These are phyloP conservation scores for Effrenium voratum DNA, from an alignment of 73 alveolate species.

Conservation along the genomic window DNA sequence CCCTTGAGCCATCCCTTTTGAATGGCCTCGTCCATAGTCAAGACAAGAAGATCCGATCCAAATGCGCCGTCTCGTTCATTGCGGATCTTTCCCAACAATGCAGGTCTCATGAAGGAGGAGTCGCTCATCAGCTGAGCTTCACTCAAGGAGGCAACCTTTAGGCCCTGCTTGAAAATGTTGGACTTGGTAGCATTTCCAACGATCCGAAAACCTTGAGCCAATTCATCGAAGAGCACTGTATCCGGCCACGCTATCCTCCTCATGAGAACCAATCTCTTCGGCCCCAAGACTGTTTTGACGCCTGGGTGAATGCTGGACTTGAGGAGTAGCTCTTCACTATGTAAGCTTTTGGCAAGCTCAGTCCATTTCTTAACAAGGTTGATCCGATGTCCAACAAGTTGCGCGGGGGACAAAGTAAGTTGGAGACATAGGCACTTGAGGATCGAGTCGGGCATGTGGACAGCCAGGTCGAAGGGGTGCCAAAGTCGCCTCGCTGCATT, in stretches of 20 bases:
- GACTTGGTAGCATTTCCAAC: background rate
- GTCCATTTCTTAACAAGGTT: background rate
- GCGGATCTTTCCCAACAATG: constrained; percentile 1
- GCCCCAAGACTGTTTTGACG: background rate
- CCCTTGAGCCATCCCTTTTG: background rate
- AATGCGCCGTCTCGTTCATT: background rate
- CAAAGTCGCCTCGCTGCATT: background rate
- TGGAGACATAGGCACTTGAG: background rate
- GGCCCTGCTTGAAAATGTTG: background rate
- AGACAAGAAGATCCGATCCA: background rate
- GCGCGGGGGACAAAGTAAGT: background rate
- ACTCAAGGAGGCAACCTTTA: constrained; percentile 5
- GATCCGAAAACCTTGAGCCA: background rate
- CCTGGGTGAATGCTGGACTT: background rate
- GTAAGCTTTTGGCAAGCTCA: background rate
- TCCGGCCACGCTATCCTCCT: background rate
- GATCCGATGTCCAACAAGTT: background rate
- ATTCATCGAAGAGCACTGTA: background rate
- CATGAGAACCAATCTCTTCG: background rate
- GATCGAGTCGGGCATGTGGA: background rate
- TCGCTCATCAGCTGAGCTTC: background rate
- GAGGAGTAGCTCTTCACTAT: background rate
- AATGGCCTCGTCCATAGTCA: background rate
- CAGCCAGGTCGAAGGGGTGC: constrained; percentile 36
- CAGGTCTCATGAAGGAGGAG: background rate